Evolutionary conservation across 75 land plant species (phyloP).

Genomic region (Sequoiadendron giganteum): DNA sequence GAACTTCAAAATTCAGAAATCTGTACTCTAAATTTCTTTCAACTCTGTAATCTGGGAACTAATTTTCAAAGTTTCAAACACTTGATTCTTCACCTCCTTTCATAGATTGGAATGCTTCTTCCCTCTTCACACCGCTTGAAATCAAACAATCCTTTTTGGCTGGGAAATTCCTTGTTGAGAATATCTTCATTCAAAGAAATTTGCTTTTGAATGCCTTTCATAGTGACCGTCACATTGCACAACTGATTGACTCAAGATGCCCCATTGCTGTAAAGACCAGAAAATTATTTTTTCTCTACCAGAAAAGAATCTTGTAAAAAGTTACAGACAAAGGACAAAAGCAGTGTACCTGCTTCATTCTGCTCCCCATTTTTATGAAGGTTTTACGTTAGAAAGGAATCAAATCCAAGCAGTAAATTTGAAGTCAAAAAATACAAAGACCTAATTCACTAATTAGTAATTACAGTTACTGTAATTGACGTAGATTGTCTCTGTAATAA

Average conservation of each 20-base stretch:
- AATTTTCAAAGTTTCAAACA: neutral
- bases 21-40: neutral
- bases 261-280: neutral
- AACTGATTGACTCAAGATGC: neutral
- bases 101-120: neutral
- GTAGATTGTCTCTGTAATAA: too few relatives aligned
- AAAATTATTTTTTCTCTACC: neutral
- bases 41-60: neutral
- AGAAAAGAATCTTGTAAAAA: neutral
- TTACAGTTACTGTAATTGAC: too few relatives aligned
- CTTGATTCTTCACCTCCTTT: neutral
- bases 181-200: neutral
- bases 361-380: neutral
- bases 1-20: neutral
- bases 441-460: too few relatives aligned
- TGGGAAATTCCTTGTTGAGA: too few relatives aligned
- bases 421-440: neutral
- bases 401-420: neutral
- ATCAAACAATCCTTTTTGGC: neutral
- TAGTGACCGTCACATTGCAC: neutral
- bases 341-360: neutral
- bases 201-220: neutral
- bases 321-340: neutral
- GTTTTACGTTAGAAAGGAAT: neutral
- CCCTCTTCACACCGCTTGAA: neutral